phyloP scores from a whole-genome alignment of 495 filamentous ascomycete species.

The Talaromyces liani region DNA sequence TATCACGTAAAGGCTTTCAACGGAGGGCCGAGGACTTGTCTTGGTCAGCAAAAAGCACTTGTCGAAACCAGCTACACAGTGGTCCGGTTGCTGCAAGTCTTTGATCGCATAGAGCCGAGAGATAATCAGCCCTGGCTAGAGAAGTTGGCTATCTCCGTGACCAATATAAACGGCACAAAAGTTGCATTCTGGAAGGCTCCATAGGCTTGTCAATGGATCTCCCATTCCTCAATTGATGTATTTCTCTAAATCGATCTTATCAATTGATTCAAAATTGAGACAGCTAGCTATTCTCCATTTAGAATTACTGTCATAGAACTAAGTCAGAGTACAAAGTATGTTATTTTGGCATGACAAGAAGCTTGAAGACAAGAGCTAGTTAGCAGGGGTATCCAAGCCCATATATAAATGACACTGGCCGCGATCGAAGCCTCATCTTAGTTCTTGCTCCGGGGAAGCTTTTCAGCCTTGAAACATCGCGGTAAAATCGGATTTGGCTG shows the following conservation, averaged over 20 bases:
- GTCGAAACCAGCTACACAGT: slow-evolving; percentile 48
- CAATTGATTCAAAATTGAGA: background rate
- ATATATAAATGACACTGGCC: too few relatives aligned
- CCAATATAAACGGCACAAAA: background rate
- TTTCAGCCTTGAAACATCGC: too few relatives aligned
- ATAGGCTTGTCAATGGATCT: background rate
- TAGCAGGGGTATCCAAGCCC: too few relatives aligned
- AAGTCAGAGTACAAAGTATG: background rate
- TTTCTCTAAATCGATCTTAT: background rate
- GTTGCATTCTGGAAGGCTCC: background rate
- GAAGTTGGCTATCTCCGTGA: background rate
- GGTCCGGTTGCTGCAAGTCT: slow-evolving; percentile 47
- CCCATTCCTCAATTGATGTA: background rate
- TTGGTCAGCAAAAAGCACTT: slow-evolving; percentile 48
- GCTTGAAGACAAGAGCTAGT: too few relatives aligned
- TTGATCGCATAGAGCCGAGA: slow-evolving; percentile 38
- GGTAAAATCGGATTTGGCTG: too few relatives aligned
- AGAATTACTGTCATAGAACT: background rate
- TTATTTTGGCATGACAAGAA: too few relatives aligned
- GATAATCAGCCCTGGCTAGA: slow-evolving; percentile 26
- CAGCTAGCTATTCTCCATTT: background rate
- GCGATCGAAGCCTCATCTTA: too few relatives aligned
- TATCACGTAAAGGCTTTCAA: slow-evolving; percentile 44
- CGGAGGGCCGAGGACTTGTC: slow-evolving; percentile 46
- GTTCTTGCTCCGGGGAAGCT: too few relatives aligned